These are phyloP conservation scores for Nakaseomyces kungkrabaensis DNA, from an alignment of 1,139 yeast genomes.

Conservation along the genomic window DNA sequence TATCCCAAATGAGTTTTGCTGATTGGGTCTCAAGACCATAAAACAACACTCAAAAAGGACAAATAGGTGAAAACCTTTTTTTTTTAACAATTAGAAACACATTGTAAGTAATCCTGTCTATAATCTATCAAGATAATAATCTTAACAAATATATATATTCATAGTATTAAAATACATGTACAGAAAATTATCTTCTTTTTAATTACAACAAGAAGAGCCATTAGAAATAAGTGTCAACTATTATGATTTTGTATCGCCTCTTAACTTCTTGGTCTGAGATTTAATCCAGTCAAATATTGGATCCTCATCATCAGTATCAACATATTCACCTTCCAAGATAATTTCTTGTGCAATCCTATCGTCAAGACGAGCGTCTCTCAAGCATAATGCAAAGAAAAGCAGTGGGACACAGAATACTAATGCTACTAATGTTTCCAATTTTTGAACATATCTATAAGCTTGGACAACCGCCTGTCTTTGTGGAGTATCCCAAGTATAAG, in stretches of 20 bases:
- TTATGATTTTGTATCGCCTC: neutral
- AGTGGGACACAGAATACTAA: constrained; percentile 47
- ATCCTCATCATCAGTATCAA: neutral
- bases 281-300: neutral
- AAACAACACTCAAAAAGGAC: neutral
- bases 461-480: constrained; percentile 46
- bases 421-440: constrained; percentile 47
- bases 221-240: no score
- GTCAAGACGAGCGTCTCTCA: constrained; percentile 1
- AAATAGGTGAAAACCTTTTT: no score
- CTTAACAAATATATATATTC: neutral
- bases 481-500: constrained; percentile 51
- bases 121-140: neutral
- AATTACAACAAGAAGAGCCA: no score
- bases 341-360: neutral
- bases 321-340: neutral
- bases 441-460: constrained; percentile 53
- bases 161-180: neutral
- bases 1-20: constrained; percentile 87
- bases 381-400: constrained; percentile 34
- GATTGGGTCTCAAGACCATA: constrained; percentile 59
- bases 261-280: neutral
- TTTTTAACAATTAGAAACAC: no score
- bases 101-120: neutral
- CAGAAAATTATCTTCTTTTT: no score